phyloP scores from a whole-genome alignment of 768 basidiomycete species.

The Chalciporus piperatus region DNA sequence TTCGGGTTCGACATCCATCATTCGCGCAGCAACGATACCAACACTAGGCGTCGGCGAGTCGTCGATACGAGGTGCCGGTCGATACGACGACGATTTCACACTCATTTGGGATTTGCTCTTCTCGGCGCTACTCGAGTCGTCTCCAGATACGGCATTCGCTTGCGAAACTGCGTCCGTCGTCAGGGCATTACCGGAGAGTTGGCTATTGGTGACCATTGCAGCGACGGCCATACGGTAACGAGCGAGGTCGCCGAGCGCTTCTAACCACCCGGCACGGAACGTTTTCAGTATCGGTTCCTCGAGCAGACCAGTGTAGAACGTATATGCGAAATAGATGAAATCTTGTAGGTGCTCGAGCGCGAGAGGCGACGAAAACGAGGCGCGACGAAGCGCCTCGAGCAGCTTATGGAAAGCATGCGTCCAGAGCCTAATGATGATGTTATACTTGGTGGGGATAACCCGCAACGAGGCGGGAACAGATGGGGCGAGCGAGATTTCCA shows the following conservation, averaged over 20 bases:
- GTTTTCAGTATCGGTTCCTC: conserved; percentile 70
- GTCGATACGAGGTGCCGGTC: conserved; percentile 54
- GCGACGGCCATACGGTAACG: conserved; percentile 95
- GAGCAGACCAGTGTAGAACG: conserved; percentile 85
- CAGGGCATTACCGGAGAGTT: conserved; percentile 42
- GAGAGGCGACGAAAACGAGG: conserved; percentile 58
- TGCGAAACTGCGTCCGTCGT: conserved; percentile 57
- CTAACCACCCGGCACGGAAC: conserved; percentile 88
- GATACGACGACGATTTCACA: conserved; percentile 39
- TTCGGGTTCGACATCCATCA: conserved; percentile 86
- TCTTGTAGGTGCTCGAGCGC: conserved; percentile 92
- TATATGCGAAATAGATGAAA: conserved; percentile 93
- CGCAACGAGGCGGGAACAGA: conserved; percentile 86
- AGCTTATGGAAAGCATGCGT: conserved; percentile 86
- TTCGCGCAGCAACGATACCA: conserved; percentile 76
- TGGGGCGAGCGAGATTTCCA: conserved; percentile 82
- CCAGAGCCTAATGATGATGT: conserved; percentile 94
- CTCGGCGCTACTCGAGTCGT: conserved; percentile 21
- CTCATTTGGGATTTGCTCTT: conserved; percentile 37
- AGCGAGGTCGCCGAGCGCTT: conserved; percentile 94
- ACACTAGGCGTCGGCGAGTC: conserved; percentile 74
- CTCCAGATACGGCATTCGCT: conserved; percentile 34
- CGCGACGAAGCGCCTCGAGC: conserved; percentile 85
- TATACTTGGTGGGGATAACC: conserved; percentile 90
- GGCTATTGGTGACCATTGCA: conserved; percentile 63